Evolutionary conservation across 108 stramenopile species (phyloP), one percentile per base, ranked within the genome.

Genomic region (Hondaea fermentalgiana): DNA sequence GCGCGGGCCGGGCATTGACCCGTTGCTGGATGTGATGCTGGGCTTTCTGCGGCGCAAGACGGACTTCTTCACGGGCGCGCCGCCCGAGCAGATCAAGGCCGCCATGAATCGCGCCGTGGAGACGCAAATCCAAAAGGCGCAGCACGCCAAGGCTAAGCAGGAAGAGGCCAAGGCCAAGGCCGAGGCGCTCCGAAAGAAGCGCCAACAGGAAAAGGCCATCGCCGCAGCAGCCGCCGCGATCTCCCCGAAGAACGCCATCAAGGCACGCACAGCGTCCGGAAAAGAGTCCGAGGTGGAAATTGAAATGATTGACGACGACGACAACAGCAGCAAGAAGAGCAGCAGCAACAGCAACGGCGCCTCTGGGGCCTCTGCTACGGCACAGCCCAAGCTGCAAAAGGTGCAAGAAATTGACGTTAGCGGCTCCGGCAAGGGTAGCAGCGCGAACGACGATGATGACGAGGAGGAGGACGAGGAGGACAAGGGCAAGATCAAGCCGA

Each of bases 31-130:
- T 87, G 96, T 96, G 6, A 93, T 99, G 53, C 98, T 99, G 91
- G 96, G 96, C 19, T 99, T 97, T 89, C 88, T 99, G 58, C 96
- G 99, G 59, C 97, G 99, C 53, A 98, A 99, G 91, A 98, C 99
- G 6, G 99, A 99, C 91, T 99, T 99, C 90, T 99, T 98, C 92
- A 91, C 95, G 17, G 96, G 96, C 21, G 94, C 94, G 72, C 89
- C 94, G 4, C 72, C 58, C 5, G 72, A 57, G 5, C 91, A 64
- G 57, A 57, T 60, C 29, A 88, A 93, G 53, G 88, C 90, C 44
- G 95, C 96, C 42, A 92, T 96, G 47, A 88, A 90, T 57, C 96
- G 96, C 60, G 97, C 97, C 5, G 89, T 96, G 88, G 91, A 96
- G 76, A 95, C 96, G 8, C 89, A 97, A 5, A 28, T 92, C 35